These are phyloP conservation scores for Syzygium jambos DNA, from an alignment of 345 rosid species.

Conservation along the genomic window DNA sequence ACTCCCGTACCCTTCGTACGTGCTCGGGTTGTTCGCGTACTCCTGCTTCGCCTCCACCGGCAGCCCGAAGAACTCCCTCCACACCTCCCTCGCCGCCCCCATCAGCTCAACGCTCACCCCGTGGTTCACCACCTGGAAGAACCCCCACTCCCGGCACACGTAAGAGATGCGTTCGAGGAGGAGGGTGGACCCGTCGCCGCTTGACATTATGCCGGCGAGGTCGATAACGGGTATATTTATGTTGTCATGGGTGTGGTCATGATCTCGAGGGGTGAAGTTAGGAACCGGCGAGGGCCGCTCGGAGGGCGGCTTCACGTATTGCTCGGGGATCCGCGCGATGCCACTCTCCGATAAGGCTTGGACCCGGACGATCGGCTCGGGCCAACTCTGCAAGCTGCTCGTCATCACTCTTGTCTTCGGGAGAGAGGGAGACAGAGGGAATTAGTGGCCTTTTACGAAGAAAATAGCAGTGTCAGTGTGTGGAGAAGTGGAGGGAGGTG, in stretches of 20 bases:
- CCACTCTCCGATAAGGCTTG: slow-evolving; percentile 69
- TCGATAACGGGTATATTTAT: slow-evolving; percentile 56
- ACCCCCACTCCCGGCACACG: slow-evolving; percentile 80
- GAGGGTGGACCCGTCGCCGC: not conserved
- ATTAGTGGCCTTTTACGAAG: not conserved
- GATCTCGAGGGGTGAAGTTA: not conserved
- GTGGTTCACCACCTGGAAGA: slow-evolving; percentile 79
- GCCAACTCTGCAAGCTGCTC: slow-evolving; percentile 35
- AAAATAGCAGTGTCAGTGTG: not conserved
- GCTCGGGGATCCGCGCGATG: slow-evolving; percentile 34
- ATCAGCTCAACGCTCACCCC: slow-evolving; percentile 50
- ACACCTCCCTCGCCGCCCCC: slow-evolving; percentile 31
- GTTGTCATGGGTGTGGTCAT: not conserved
- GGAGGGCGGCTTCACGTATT: slow-evolving; percentile 42
- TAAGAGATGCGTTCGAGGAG: slow-evolving; percentile 19
- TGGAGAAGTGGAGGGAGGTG: not conserved
- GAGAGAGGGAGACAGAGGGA: not conserved
- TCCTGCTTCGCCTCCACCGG: slow-evolving; percentile 54
- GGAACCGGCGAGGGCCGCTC: slow-evolving; percentile 32
- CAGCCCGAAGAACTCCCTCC: slow-evolving; percentile 58
- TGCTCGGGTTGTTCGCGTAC: slow-evolving; percentile 61
- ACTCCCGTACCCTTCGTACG: slow-evolving; percentile 90
- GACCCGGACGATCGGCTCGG: slow-evolving; percentile 78
- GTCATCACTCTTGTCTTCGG: not conserved
- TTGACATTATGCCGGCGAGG: slow-evolving; percentile 15